Conservation (phyloP, 768 basidiomycete genomes). For the Termitomyces sp. region DNA sequence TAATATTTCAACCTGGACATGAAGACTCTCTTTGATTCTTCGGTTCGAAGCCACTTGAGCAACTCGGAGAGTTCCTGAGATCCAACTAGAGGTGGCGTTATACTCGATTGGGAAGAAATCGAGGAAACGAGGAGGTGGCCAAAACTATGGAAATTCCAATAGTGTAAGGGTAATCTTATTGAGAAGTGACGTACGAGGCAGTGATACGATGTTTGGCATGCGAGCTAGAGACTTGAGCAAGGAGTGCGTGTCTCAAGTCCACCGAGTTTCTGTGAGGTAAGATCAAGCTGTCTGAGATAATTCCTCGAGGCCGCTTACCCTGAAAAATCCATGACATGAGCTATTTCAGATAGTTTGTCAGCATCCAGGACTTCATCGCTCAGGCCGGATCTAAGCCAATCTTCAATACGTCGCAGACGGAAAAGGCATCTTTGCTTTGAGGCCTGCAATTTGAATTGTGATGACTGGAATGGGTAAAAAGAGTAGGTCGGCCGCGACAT, state of each 20-base stretch:
- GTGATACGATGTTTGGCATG: constrained; percentile 23
- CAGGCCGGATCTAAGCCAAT: constrained; percentile 48
- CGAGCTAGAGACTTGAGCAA: constrained; percentile 4
- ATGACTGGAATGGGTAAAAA: constrained; percentile 64
- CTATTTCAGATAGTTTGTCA: constrained; percentile 37
- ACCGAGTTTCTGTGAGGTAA: constrained; percentile 4
- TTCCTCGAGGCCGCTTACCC: constrained; percentile 24
- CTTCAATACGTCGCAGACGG: constrained; percentile 59
- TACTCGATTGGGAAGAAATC: constrained; percentile 30
- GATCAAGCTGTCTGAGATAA: background rate
- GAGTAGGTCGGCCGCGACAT: constrained; percentile 47
- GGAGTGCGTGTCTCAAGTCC: constrained; percentile 13
- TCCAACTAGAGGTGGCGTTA: constrained; percentile 50
- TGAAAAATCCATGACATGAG: constrained; percentile 31
- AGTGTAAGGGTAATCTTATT: background rate
- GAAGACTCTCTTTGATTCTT: constrained; percentile 37
- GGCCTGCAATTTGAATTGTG: constrained; percentile 49
- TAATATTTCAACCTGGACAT: constrained; percentile 44
- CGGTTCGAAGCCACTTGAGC: constrained; percentile 42
- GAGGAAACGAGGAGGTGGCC: constrained; percentile 59
- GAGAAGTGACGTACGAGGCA: constrained; percentile 39
- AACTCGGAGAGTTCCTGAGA: constrained; percentile 38
- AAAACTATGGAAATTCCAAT: constrained; percentile 36
- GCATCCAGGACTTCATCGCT: constrained; percentile 34
- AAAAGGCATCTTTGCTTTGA: constrained; percentile 45